Evolutionary conservation across 352 stramenopile genomes (phyloP).

Genomic region (Phytophthora fragariae): DNA sequence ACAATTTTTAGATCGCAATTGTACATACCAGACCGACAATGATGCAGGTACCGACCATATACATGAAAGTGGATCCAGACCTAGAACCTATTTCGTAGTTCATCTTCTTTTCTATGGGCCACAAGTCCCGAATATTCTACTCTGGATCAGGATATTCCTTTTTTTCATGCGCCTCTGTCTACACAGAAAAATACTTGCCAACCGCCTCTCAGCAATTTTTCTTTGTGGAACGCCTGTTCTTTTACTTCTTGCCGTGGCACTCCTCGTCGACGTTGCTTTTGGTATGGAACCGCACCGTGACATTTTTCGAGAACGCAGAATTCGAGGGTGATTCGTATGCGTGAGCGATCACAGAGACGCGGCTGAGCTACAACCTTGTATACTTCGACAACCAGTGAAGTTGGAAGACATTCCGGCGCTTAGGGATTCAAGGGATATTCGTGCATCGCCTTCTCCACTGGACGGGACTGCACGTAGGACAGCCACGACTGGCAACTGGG

Average conservation of each 20-base stretch:
- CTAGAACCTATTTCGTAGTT: too few species aligned
- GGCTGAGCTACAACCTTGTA: conserved; percentile 35
- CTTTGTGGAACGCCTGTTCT: not conserved
- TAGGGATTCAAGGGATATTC: conserved; percentile 23
- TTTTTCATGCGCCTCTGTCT: not conserved
- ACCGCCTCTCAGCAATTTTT: not conserved
- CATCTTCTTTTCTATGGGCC: too few species aligned
- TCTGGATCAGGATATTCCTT: not conserved
- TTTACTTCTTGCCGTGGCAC: not conserved
- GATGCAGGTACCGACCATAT: not conserved
- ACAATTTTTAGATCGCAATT: too few species aligned
- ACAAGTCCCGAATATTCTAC: too few species aligned
- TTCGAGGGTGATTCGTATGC: conserved; percentile 19
- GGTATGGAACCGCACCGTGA: conserved; percentile 24
- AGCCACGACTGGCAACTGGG: conserved; percentile 25
- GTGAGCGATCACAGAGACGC: conserved; percentile 24
- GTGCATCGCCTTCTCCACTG: conserved; percentile 38
- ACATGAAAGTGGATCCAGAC: not conserved
- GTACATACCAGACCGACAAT: too few species aligned
- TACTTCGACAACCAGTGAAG: conserved; percentile 38
- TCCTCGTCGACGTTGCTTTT: not conserved
- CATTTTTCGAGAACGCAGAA: conserved; percentile 26
- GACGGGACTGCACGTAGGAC: conserved; percentile 14
- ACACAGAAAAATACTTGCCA: not conserved
- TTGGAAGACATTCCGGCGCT: conserved; percentile 23